Base-by-base conservation (phyloP, 352 stramenopile species). In the Phytophthora litchii region DNA sequence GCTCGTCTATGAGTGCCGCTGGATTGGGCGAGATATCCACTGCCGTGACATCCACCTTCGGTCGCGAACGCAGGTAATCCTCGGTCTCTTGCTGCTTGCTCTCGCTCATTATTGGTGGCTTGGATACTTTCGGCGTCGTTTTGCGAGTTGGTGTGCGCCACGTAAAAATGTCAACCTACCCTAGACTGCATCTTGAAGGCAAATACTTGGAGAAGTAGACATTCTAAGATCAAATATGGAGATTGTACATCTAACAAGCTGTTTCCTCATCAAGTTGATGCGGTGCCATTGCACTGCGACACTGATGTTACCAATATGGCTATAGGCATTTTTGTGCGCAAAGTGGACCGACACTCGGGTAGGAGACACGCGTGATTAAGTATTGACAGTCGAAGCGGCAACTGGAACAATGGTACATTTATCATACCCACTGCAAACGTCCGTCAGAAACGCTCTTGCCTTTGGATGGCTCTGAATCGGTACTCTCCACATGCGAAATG, bases 21-120 rank as follows among this genome's bases (percentile, higher is more conserved):
- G 86, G 86, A 49, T 95, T 95, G 10, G 86, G 86, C 43, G 86
- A 94, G 27, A 94, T 80, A 32, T 95, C 84, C 36, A 95, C 78
- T n/a, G 66, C 75, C 20, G 75, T 83, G 27, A 95, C 67, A 36
- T 91, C 67, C 29, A 95, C 86, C 19, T 55, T 31, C 8, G 79
- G 78, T 29, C 83, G 59, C 38, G 71, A 73, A 54, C 63, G 67
- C 47, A 91, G 41, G 35, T 76, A 78, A 42, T 78, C 58, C 29
- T 90, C 72, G 16, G 56, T 65, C 13, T 55, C 66, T 21, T 46
- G 48, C 54, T 69, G 51, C 71, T 93, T 92, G 66, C 74, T 81
- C 48, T 93, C 81, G 68, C 81, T 92, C 81, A 92, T 92, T 46
- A 42, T 54, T 49, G 47, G 54, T 60, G 38, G 52, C 7, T 44